phyloP scores from a whole-genome alignment of 164 flowering plant species.

The Santalum album region DNA sequence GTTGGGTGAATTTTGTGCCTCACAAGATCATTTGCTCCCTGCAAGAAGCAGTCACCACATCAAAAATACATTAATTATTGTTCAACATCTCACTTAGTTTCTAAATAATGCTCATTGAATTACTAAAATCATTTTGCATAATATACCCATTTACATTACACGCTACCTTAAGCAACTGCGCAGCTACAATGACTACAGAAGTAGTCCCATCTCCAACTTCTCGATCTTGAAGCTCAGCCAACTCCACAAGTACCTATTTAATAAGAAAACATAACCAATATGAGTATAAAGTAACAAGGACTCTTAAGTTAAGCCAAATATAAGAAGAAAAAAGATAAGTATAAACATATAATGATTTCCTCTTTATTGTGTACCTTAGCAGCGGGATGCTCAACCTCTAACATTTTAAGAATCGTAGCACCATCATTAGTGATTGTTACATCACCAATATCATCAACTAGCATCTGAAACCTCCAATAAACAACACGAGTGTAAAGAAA shows the following conservation, averaged over 20 bases:
- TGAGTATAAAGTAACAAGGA: too few species aligned
- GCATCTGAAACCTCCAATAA: slow-evolving; percentile 77
- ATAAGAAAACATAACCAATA: neutral
- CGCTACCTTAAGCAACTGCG: slow-evolving; percentile 87
- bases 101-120: too few species aligned
- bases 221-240: slow-evolving; percentile 98
- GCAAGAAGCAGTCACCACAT: slow-evolving; percentile 15
- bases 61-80: too few species aligned
- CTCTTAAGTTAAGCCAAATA: too few species aligned
- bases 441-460: slow-evolving; percentile 99
- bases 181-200: slow-evolving; percentile 94
- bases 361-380: slow-evolving; percentile 98
- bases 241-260: slow-evolving; percentile 82
- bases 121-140: too few species aligned
- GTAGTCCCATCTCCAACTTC: slow-evolving; percentile 99
- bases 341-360: too few species aligned
- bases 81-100: too few species aligned
- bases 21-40: slow-evolving; percentile 97
- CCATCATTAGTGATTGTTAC: slow-evolving; percentile 98
- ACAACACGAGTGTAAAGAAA: too few species aligned
- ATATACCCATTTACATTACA: too few species aligned
- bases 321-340: too few species aligned
- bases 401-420: slow-evolving; percentile 95
- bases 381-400: slow-evolving; percentile 98
- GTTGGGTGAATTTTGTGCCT: slow-evolving; percentile 94